Base-by-base conservation (phyloP, 2,329 filamentous ascomycete genomes). In the Paraphoma sp. region DNA sequence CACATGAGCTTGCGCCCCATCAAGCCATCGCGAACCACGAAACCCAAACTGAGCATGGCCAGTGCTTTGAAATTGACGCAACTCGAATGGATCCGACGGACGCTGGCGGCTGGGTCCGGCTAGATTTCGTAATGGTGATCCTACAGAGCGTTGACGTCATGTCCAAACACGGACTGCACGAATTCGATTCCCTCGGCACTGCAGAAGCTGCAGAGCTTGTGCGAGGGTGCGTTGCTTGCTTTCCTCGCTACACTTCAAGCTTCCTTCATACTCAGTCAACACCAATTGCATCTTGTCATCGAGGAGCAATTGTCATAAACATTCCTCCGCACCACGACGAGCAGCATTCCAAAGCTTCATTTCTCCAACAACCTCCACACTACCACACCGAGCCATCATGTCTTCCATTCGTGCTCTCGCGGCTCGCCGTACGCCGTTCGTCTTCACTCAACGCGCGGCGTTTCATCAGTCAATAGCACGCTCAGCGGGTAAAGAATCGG, bases 401-500 rank as follows among this genome's bases (percentile, higher is more conserved):
- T 71, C 70, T 29, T 65, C 68, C 42, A 56, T 73, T 57, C 69
- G 73, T 57, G 65, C 57, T 53, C 54, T 76, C 56, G 71, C 71
- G 43, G 61, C 70, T 51, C 72, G 69, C 62, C 64, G 67, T 61
- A 54, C 65, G 44, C 72, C 70, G 48, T 49, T 70, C 62, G 51
- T 60, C 53, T 62, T 75, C 60, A 33, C 59, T n/a, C 71, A 74
- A 64, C 70, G 74, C 51, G 70, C 73, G 29, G 67, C 66, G n/a
- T 78, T 80, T 64, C 74, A 67, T 23, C 63, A 72, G 60, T 77
- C 76, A 40, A 74, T 72, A 56, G 67, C 73, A n/a, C 64, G 76
- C 38, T 53, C 60, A 49, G 75, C 73, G 23, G 78, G 78, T 56
- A 82, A 82, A 71, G 80, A 82, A 66, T 70, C 72, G 40, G 68